A percentile compares a stretch with the other conserved stretches of the same genome.
Evolutionary conservation across 805 yeast species (phyloP).

Genomic region (Ascoidea asiatica): DNA sequence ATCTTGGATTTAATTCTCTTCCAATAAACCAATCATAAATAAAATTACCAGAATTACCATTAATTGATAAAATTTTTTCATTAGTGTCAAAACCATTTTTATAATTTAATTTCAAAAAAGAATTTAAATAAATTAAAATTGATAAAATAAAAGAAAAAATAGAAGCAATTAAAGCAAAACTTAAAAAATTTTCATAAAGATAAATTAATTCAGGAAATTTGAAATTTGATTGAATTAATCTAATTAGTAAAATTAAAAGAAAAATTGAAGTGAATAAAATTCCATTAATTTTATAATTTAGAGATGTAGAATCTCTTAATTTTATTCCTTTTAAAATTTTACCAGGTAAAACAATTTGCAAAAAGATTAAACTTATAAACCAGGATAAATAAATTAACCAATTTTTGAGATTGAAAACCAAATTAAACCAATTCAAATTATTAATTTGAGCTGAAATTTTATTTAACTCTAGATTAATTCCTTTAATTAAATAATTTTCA

Average conservation of each 20-base stretch:
- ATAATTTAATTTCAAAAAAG: slow-evolving; percentile 46
- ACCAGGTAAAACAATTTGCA: slow-evolving; percentile 63
- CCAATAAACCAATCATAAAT: slow-evolving; percentile 96
- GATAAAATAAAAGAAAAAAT: slow-evolving; percentile 55
- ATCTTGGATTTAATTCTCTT: slow-evolving; percentile 85
- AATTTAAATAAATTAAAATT: slow-evolving; percentile 45
- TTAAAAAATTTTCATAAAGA: slow-evolving; percentile 53
- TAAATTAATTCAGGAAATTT: slow-evolving; percentile 69
- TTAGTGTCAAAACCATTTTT: slow-evolving; percentile 38
- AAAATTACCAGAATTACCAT: slow-evolving; percentile 70
- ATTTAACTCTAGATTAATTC: slow-evolving; percentile 28
- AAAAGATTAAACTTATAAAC: slow-evolving; percentile 50
- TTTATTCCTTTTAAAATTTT: slow-evolving; percentile 45
- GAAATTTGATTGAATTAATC: slow-evolving; percentile 38
- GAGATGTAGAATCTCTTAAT: slow-evolving; percentile 62
- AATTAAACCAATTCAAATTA: slow-evolving; percentile 13
- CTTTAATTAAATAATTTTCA: slow-evolving; percentile 37
- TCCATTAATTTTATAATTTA: slow-evolving; percentile 79
- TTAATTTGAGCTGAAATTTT: slow-evolving; percentile 21
- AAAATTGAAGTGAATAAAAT: slow-evolving; percentile 31
- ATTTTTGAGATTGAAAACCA: slow-evolving; percentile 29
- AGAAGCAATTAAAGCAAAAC: slow-evolving; percentile 48
- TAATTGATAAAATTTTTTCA: slow-evolving; percentile 66
- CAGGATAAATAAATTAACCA: slow-evolving; percentile 61
- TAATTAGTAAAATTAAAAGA: slow-evolving; percentile 22